phyloP scores from a whole-genome alignment of 192 early-diverging fungal species.

The Coemansia sp. region DNA sequence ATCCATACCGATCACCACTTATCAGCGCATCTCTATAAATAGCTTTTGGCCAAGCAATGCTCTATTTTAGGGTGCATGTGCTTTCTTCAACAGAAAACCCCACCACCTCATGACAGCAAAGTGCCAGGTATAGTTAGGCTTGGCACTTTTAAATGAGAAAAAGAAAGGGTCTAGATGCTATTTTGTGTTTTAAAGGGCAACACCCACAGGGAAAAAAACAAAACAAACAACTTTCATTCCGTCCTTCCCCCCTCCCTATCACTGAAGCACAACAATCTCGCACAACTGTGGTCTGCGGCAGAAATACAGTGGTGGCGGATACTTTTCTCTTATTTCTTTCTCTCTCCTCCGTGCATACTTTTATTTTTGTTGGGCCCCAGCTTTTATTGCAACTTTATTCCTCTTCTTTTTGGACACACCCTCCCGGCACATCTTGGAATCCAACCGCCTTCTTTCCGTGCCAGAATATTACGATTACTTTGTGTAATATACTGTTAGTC shows the following conservation, averaged over 20 bases:
- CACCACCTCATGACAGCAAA: too few relatives aligned
- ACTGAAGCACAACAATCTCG: not conserved
- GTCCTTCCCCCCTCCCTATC: too few relatives aligned
- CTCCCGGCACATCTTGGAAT: not conserved
- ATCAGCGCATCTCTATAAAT: conserved; percentile 83
- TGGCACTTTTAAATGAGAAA: too few relatives aligned
- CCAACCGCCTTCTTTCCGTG: not conserved
- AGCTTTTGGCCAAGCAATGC: too few relatives aligned
- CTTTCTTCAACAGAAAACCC: too few relatives aligned
- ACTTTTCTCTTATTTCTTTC: not conserved
- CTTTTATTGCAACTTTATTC: not conserved
- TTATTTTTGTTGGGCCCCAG: not conserved
- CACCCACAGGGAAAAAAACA: not conserved
- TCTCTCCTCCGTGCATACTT: not conserved
- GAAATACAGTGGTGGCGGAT: too few relatives aligned
- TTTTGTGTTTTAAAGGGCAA: not conserved
- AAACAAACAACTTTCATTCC: too few relatives aligned
- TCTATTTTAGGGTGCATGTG: too few relatives aligned
- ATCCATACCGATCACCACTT: conserved; percentile 83
- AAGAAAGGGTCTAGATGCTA: not conserved
- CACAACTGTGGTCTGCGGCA: not conserved
- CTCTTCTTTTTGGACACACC: not conserved
- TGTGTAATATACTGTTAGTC: conserved; percentile 5
- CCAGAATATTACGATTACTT: not conserved
- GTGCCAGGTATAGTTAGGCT: too few relatives aligned